A percentile compares a stretch with the other conserved stretches of the same genome.
Evolutionary conservation across 768 basidiomycete species (phyloP).

Genomic region (Tulasnella sp.): DNA sequence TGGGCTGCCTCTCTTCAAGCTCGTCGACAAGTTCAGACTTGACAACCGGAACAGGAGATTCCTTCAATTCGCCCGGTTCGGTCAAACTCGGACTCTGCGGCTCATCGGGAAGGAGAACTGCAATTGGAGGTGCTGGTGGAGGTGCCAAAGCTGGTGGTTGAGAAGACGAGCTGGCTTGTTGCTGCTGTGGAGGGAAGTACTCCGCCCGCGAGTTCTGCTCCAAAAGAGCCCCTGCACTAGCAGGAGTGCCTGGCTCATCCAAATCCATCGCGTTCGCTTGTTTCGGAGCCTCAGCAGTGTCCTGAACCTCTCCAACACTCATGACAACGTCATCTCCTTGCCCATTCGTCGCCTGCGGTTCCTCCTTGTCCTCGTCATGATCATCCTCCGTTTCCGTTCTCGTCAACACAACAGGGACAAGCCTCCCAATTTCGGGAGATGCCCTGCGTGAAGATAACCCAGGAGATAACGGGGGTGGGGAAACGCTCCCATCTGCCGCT

Average conservation of each 20-base stretch:
- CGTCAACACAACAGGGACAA: not conserved
- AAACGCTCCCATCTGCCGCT: not conserved
- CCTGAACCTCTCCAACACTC: not conserved
- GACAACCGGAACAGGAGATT: not conserved
- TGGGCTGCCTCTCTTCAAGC: not conserved
- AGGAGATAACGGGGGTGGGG: not conserved
- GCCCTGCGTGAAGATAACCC: not conserved
- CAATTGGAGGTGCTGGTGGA: not conserved
- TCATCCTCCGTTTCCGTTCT: not conserved
- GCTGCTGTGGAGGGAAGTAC: not conserved
- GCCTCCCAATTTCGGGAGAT: not conserved
- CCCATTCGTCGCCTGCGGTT: not conserved
- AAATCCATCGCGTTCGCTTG: not conserved
- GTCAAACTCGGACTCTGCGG: not conserved
- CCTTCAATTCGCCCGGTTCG: not conserved
- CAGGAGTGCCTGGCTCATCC: not conserved
- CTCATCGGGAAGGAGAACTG: not conserved
- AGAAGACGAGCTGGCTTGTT: not conserved
- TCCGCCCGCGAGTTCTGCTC: too few relatives aligned
- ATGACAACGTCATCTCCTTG: not conserved
- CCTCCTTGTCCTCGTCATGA: not conserved
- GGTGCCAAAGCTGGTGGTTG: not conserved
- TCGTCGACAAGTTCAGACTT: not conserved
- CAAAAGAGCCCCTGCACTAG: not conserved
- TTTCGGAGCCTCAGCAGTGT: not conserved